Evolutionary conservation across 495 filamentous ascomycete species (phyloP).

Genomic region (Amniculicola lignicola): DNA sequence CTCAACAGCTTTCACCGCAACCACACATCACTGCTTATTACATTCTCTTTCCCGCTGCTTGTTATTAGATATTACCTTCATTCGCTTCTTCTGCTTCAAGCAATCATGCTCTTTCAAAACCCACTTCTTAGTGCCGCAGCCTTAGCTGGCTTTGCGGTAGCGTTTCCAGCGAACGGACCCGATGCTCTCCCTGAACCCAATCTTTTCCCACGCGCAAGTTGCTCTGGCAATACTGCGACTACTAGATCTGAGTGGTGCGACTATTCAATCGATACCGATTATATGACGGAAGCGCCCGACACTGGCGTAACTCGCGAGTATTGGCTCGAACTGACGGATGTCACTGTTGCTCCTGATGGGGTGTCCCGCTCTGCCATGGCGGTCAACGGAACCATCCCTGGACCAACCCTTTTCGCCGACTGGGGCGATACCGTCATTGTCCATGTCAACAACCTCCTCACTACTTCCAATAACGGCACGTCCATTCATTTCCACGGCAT

Average conservation of each 20-base stretch:
- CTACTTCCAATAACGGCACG: constrained; percentile 38
- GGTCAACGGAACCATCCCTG: constrained; percentile 34
- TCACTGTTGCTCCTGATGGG: constrained; percentile 51
- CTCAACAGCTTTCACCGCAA: background rate
- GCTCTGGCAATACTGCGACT: constrained; percentile 8
- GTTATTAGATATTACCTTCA: background rate
- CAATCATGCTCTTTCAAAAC: constrained; percentile 1
- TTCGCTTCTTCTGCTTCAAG: background rate
- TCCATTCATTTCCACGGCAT: constrained; percentile 46
- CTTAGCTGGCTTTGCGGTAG: constrained; percentile 1
- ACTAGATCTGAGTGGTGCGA: constrained; percentile 33
- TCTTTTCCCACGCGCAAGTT: constrained; percentile 7
- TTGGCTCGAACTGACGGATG: constrained; percentile 46
- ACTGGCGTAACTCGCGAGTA: constrained; percentile 36
- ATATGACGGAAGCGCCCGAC: constrained; percentile 24
- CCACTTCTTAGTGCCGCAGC: background rate
- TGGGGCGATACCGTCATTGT: constrained; percentile 36
- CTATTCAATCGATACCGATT: constrained; percentile 37
- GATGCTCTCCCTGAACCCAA: constrained; percentile 4
- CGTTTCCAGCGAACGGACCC: background rate
- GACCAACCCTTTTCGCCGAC: constrained; percentile 34
- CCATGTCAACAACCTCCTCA: constrained; percentile 37
- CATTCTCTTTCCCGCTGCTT: background rate
- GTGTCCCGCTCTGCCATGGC: constrained; percentile 39
- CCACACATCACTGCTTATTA: background rate